phyloP scores from a whole-genome alignment of 805 yeast genomes.

The Tetrapisispora pingtungensis region DNA sequence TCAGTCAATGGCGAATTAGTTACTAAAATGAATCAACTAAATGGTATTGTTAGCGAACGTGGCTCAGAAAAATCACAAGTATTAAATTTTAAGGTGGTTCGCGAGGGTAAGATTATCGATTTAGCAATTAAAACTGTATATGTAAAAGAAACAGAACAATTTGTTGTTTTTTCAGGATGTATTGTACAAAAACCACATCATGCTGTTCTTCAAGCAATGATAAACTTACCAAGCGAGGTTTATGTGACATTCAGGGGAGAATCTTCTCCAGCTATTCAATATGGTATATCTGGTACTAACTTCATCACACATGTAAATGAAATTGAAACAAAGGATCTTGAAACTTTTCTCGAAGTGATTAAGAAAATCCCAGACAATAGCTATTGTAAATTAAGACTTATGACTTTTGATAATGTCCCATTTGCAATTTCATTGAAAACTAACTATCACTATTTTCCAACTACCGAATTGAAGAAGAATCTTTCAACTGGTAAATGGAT shows the following conservation, averaged over 20 bases:
- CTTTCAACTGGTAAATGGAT: slow-evolving; percentile 41
- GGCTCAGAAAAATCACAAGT: slow-evolving; percentile 31
- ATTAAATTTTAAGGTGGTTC: slow-evolving; percentile 53
- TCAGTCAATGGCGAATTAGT: slow-evolving; percentile 58
- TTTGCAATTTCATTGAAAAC: slow-evolving; percentile 79
- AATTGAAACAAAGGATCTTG: slow-evolving; percentile 56
- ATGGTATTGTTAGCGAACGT: slow-evolving; percentile 30
- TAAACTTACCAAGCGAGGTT: slow-evolving; percentile 69
- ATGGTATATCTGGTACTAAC: slow-evolving; percentile 66
- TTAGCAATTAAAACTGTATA: slow-evolving; percentile 56
- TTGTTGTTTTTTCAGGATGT: slow-evolving; percentile 79
- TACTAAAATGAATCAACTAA: slow-evolving; percentile 57
- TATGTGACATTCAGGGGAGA: slow-evolving; percentile 64
- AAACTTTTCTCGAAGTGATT: slow-evolving; percentile 57
- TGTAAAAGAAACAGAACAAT: slow-evolving; percentile 51
- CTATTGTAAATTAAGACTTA: slow-evolving; percentile 70
- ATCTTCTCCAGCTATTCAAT: slow-evolving; percentile 83
- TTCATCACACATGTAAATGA: slow-evolving; percentile 89
- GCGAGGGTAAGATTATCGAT: slow-evolving; percentile 57
- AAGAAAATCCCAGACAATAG: slow-evolving; percentile 65
- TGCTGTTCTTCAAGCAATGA: slow-evolving; percentile 78
- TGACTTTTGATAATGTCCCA: slow-evolving; percentile 79
- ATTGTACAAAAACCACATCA: slow-evolving; percentile 83
- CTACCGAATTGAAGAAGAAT: slow-evolving; percentile 48
- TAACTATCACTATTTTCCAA: slow-evolving; percentile 81